Evolutionary conservation across 208 protist species (phyloP), one percentile per base, ranked within the genome.

Genomic region (Crithidia bombi): DNA sequence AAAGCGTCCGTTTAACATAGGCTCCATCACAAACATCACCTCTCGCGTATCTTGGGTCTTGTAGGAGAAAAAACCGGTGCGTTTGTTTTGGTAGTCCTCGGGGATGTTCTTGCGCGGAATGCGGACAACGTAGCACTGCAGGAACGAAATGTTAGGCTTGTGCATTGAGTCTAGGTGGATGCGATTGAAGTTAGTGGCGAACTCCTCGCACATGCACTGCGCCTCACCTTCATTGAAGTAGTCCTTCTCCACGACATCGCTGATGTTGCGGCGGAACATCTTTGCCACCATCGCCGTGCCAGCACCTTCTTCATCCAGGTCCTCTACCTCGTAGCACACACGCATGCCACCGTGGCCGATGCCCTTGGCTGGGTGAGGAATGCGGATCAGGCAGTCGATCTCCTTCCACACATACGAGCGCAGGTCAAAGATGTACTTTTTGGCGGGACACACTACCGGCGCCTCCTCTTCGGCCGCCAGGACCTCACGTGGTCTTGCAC

Each of bases 181-280:
- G 49, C 78, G 79, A 64, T 95, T 95, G 67, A 92, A 95, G 75
- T 88, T 92, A 32, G 87, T 77, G 4, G 90, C 90, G 57, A 93
- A 95, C 49, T 83, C 82, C 38, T 93, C 87, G 69, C 87, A 91
- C 78, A 95, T 88, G 74, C 90, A 95, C 81, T 95, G 90, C 39
- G 90, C 86, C 63, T 83, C 82, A 21, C 87, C 90, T 55, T 95
- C 90, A 66, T 90, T 92, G 71, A 93, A 93, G 83, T 95, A 95
- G 63, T 95, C 90, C 78, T 81, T 81, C 72, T 95, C 85, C 10
- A 92, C 79, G 4, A 92, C 85, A 41, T 90, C 73, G 38, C 58
- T 74, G 41, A 95, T 85, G 58, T 91, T 81, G 43, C 75, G 82
- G 35, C 85, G 78, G 58, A 95, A 95, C 72, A 95, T 75, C 82